These are phyloP conservation scores for Abrus precatorius DNA, from an alignment of 306 rosid genomes.

Conservation along the genomic window DNA sequence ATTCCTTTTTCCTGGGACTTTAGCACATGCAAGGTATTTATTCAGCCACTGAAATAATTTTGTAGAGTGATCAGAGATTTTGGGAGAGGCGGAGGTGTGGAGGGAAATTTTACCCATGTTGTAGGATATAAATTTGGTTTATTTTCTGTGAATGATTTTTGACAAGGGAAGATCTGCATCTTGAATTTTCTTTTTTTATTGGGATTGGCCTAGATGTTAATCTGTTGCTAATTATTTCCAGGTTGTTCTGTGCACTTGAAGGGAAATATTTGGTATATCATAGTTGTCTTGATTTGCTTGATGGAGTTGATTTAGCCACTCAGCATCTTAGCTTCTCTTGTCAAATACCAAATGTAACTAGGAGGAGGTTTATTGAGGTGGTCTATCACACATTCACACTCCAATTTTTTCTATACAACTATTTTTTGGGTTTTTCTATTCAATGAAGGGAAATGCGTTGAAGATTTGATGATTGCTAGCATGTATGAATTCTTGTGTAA, in stretches of 20 bases:
- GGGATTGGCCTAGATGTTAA: conserved; percentile 30
- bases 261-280: conserved; percentile 71
- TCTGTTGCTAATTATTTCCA: conserved; percentile 44
- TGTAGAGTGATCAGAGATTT: too few relatives aligned
- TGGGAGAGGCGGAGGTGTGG: too few relatives aligned
- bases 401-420: not conserved
- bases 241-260: conserved; percentile 85
- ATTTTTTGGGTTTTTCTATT: not conserved
- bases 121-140: not conserved
- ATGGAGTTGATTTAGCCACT: conserved; percentile 48
- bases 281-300: conserved; percentile 58
- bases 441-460: not conserved
- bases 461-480: too few relatives aligned
- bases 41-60: too few relatives aligned
- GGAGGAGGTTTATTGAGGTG: conserved; percentile 86
- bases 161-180: not conserved
- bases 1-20: not conserved
- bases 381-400: conserved; percentile 6
- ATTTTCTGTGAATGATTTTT: conserved; percentile 28
- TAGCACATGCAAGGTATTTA: too few relatives aligned
- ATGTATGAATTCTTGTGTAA: too few relatives aligned
- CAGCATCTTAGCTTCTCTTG: conserved; percentile 68
- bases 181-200: conserved; percentile 25
- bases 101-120: not conserved
- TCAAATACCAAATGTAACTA: conserved; percentile 59